Evolutionary conservation across 2,329 filamentous ascomycete species (phyloP), one percentile per base, ranked within the genome.

Genomic region (Graphilbum ipis-grandicollis): DNA sequence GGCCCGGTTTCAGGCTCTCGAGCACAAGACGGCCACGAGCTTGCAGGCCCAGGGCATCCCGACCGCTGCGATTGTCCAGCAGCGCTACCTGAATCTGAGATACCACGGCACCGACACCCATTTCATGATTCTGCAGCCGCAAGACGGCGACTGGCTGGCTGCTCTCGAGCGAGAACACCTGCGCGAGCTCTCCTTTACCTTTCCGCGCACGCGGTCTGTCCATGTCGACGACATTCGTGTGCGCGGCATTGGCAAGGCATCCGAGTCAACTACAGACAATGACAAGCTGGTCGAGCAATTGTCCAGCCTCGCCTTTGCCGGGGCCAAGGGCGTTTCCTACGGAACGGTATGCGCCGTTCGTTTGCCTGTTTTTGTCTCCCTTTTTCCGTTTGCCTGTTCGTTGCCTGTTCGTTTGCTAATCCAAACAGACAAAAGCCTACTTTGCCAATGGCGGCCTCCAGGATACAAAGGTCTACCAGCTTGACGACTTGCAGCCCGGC

Each of bases 11-110:
- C 8, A 21, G 2, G 63, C 67, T 1, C 68, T 71, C 0, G 63
- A 75, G 6, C 56, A 67, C 9, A 72, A 75, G 31, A 58, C 93
- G 13, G 68, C 74, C 47, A 57, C 56, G 19, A 70, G 72, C 1
- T 59, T 94, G 3, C 60, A 63, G 17, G 75, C 79, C 2, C 85
- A 94, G 55, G 86, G 85, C 0, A 93, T 93, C 50, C 60, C 67
- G 2, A 69, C 79, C 25, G 58, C 69, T 2, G 72, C 81, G 18
- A 80, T 93, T 14, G 66, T 75, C 0, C 92, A 88, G 48, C 84
- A 93, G 52, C 80, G 92, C 50, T 94, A 93, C 50, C 69, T 94
- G 37, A 93, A 94, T 51, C 84, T 94, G 75, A 66, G 85, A 39
- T 93, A 93, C 49, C 71, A 83, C 19, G 85, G 85, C 8, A 93